Conservation (phyloP, 2,329 filamentous ascomycete species). For the Pseudocercospora macadamiae region DNA sequence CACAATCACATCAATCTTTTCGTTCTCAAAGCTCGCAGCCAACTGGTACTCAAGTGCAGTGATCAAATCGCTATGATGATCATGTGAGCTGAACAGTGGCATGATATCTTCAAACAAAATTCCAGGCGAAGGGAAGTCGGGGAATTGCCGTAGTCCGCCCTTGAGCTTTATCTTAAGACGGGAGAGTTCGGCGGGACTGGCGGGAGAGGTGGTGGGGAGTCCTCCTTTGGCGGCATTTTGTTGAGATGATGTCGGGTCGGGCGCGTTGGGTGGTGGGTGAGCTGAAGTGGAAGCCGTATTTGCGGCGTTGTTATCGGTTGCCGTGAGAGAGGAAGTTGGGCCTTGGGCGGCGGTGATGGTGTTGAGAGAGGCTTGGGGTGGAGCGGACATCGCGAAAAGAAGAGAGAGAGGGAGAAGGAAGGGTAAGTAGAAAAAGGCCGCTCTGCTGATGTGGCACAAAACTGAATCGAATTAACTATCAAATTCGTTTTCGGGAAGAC, state of each 20-base stretch:
- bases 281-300: conserved; percentile 30
- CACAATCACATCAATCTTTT: conserved; percentile 75
- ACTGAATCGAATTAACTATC: too few species aligned
- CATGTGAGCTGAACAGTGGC: conserved; percentile 83
- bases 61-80: conserved; percentile 75
- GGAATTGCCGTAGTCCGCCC: conserved; percentile 77
- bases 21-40: conserved; percentile 58
- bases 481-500: conserved; percentile 10
- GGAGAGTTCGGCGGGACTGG: conserved; percentile 46
- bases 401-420: conserved; percentile 4
- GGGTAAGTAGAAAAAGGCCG: conserved; percentile 6
- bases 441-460: conserved; percentile 5
- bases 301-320: conserved; percentile 21
- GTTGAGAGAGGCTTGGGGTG: conserved; percentile 15
- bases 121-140: conserved; percentile 88
- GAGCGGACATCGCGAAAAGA: conserved; percentile 22
- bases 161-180: conserved; percentile 70
- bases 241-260: conserved; percentile 31
- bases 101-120: conserved; percentile 98
- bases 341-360: conserved; percentile 13
- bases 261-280: conserved; percentile 30
- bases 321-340: conserved; percentile 9
- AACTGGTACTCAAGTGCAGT: conserved; percentile 85
- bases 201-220: conserved; percentile 52
- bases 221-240: conserved; percentile 51